Evolutionary conservation across 169 alveolate genomes (phyloP), one percentile per base, ranked within the genome.

Genomic region (Theileria orientalis): DNA sequence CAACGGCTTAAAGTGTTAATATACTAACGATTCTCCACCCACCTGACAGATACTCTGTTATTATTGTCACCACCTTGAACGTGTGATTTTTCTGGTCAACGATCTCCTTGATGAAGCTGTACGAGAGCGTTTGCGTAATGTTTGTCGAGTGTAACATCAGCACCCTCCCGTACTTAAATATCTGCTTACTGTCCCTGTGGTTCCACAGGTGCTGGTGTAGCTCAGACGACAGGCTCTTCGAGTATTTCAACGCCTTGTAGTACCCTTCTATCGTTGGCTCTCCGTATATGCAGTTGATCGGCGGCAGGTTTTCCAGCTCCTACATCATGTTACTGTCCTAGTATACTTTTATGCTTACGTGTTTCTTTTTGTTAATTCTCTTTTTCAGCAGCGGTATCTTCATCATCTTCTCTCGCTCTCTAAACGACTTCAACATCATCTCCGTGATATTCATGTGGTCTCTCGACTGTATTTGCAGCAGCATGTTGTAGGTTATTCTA

Each of bases 401-500:
- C 69, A 60, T 80, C 88, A 93, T 91, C 66, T 93, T 87, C 66
- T 88, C 86, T 41, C 91, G 90, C 63, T 93, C 97, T 51, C 83
- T 74, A 80, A 93, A 93, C 13, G 97, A 93, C 68, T 93, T 92
- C 54, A 87, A 62, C 90, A 93, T 83, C 94, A 93, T 86, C 62
- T 91, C 92, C 33, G 90, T 91, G 33, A 93, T 86, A 72, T 87
- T 85, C 70, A 93, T 76, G 62, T 90, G 90, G 56, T 90, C 91
- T 59, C 94, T 73, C 21, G 90, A 83, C 63, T 91, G 91, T 37
- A 94, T 87, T 74, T 91, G 94, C 68, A 94, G 74, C 62, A 94
- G 77, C 95, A 93, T 94, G 49, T 90, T 91, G 77, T 94, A 97
- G 11, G 98, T 94, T 9, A 97, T 84, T 37, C 96, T 94, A 79